Evolutionary conservation across 495 filamentous ascomycete species (phyloP).

Genomic region (Lasiosphaeria ovina): DNA sequence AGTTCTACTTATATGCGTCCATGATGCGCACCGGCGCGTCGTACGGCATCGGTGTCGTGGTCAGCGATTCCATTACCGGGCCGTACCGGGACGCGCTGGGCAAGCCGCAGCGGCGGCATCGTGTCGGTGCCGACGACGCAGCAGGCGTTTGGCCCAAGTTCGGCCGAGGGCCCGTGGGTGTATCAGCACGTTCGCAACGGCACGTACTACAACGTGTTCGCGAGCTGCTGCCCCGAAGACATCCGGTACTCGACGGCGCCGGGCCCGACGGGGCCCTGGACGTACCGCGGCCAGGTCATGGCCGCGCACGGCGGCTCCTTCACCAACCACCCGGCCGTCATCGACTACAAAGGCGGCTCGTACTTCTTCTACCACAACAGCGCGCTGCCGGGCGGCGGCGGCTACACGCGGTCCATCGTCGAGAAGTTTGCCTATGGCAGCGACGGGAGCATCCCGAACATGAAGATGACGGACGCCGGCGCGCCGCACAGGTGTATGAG

Average conservation of each 20-base stretch:
- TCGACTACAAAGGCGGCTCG: conserved; percentile 29
- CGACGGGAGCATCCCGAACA: conserved; percentile 30
- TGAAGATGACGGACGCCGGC: conserved; percentile 28
- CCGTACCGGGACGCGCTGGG: not conserved
- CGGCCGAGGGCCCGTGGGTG: conserved; percentile 34
- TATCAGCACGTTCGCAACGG: conserved; percentile 26
- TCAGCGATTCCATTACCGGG: not conserved
- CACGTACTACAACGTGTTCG: conserved; percentile 33
- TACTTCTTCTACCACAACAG: conserved; percentile 38
- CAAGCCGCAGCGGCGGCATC: conserved; percentile 18
- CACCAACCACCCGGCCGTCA: conserved; percentile 32
- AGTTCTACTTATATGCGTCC: not conserved
- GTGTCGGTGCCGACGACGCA: not conserved
- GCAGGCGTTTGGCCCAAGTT: conserved; percentile 21
- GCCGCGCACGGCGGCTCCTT: conserved; percentile 23
- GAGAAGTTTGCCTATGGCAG: conserved; percentile 28
- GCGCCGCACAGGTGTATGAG: no score
- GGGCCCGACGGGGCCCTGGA: conserved; percentile 32
- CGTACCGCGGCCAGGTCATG: conserved; percentile 32
- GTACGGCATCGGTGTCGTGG: not conserved
- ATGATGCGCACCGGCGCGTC: not conserved
- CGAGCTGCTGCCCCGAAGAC: conserved; percentile 30
- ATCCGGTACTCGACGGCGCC: conserved; percentile 32
- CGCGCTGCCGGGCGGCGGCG: conserved; percentile 29
- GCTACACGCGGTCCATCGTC: conserved; percentile 28